Evolutionary conservation across 208 protist species (phyloP).

Genomic region (Leptomonas seymouri): DNA sequence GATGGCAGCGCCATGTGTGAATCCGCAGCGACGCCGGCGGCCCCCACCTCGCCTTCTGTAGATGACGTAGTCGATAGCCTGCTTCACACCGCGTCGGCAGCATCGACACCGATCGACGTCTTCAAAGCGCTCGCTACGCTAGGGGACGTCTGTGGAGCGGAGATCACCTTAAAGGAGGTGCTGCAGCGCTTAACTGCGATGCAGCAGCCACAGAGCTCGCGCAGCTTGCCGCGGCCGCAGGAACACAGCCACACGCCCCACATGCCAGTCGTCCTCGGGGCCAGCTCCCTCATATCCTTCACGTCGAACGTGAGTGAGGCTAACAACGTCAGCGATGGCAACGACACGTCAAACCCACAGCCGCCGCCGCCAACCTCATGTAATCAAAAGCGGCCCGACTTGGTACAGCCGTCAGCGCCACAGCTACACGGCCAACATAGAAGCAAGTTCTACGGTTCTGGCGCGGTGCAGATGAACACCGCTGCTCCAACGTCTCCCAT

Average conservation of each 20-base stretch:
- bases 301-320: conserved; percentile 1
- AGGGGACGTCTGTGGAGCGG: conserved; percentile 13
- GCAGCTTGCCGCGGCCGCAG: conserved; percentile 3
- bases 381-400: neutral
- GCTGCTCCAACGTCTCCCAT: neutral
- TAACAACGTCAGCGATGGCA: neutral
- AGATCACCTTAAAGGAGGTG: conserved; percentile 30
- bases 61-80: neutral
- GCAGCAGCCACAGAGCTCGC: conserved; percentile 4
- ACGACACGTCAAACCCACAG: neutral
- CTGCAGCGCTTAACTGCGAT: neutral
- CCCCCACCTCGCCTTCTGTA: neutral
- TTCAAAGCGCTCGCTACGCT: conserved; percentile 14
- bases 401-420: neutral
- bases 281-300: conserved; percentile 16
- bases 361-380: no score
- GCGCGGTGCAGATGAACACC: neutral
- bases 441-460: neutral
- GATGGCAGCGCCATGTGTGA: neutral
- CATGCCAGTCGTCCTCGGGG: conserved; percentile 1
- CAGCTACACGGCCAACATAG: no score
- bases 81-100: neutral
- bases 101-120: conserved; percentile 12
- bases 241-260: neutral
- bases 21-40: neutral